A percentile compares a stretch with the other conserved stretches of the same genome.
Conservation (phyloP, 495 filamentous ascomycete species). For the Amorphotheca resinae region DNA sequence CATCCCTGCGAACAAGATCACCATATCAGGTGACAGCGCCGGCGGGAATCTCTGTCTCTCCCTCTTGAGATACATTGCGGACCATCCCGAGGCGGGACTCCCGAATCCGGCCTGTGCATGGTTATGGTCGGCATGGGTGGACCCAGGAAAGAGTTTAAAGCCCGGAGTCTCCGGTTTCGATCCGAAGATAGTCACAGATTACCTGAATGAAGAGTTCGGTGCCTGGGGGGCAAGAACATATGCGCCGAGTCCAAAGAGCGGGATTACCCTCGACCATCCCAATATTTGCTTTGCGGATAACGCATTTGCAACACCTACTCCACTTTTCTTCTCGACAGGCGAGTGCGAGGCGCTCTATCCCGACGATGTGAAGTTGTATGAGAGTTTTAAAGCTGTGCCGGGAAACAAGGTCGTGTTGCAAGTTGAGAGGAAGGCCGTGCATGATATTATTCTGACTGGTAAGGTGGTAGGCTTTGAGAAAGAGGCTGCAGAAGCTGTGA, state of each 20-base stretch:
- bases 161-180: conserved; percentile 3
- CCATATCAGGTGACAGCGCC: conserved; percentile 33
- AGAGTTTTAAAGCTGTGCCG: conserved; percentile 7
- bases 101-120: conserved; percentile 9
- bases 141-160: conserved; percentile 6
- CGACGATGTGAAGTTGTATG: conserved; percentile 11
- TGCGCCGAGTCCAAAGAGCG: conserved; percentile 2
- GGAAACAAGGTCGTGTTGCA: conserved; percentile 15
- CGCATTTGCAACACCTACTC: conserved; percentile 14
- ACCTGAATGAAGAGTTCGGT: conserved; percentile 16
- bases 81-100: conserved; percentile 12
- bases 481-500: conserved; percentile 15
- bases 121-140: conserved; percentile 23
- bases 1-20: conserved; percentile 25
- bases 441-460: conserved; percentile 22
- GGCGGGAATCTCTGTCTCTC: conserved; percentile 30
- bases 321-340: conserved; percentile 13
- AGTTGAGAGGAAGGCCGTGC: conserved; percentile 12
- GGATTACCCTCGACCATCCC: conserved; percentile 3
- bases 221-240: conserved; percentile 16
- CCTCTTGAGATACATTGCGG: conserved; percentile 28
- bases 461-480: conserved; percentile 16
- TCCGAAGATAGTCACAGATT: conserved; percentile 19
- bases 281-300: conserved; percentile 14
- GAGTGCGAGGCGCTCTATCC: conserved; percentile 15